Evolutionary conservation across 371 early-diverging fungal genomes (phyloP), one percentile per base, ranked within the genome.

Genomic region (Mucor lusitanicus): DNA sequence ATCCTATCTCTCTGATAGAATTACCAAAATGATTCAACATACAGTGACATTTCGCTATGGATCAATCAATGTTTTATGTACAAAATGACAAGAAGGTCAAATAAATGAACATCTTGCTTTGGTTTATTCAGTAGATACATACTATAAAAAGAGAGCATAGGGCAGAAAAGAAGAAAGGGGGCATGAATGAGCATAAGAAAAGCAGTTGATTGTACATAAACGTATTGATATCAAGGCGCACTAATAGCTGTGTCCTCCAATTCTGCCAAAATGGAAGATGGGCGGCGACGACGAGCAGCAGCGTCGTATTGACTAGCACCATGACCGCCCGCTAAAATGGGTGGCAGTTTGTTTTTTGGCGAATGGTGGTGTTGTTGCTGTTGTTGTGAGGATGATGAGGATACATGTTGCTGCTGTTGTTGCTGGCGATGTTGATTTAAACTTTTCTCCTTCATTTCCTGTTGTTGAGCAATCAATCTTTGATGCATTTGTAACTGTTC

Each of bases 401-500:
- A 15, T 9, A 35, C 35, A n/a, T n/a, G n/a, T n/a, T n/a, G n/a
- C n/a, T n/a, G n/a, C 9, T 35, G 12, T 25, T 53, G 30, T 54
- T 53, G 30, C 30, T 54, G 35, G 21, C 44, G 50, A 35, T 33
- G 28, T 64, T 48, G 48, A 23, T 23, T n/a, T 6, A 64, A 15
- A 23, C 54, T 53, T n/a, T 42, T 55, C 42, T 69, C 69, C 32
- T 60, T 63, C 64, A 63, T 64, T 53, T 69, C 64, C 44, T 64
- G 69, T 42, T 77, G 77, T 57, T 75, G 76, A 15, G 75, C 74
- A 32, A 80, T 59, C 19, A 78, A 39, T 40, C 67, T 59, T 44
- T 82, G 79, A 61, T 79, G 82, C 33, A 73, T 65, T 39, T 83
- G 83, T 42, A 82, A 50, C 50, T 82, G 76, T 63, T 82, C 80